Percentiles rank a stretch among this genome's conserved stretches.
Conservation (phyloP, 352 stramenopile species). For the Globisporangium apiculatum region DNA sequence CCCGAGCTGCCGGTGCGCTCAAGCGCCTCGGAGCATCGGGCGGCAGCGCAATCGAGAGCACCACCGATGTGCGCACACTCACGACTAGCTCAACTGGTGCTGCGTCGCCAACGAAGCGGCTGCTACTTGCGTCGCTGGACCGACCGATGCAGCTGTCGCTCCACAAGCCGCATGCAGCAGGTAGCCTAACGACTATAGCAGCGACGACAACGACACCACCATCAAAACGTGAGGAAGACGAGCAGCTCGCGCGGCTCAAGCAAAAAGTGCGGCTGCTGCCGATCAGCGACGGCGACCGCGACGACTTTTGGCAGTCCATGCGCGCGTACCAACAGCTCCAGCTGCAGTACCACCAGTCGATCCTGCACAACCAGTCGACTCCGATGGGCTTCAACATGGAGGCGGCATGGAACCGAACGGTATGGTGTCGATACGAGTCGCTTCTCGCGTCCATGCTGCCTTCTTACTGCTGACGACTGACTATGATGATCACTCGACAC, state of each 20-base stretch:
- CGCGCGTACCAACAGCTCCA: slow-evolving; percentile 34
- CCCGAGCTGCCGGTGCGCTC: not conserved
- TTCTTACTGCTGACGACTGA: no score
- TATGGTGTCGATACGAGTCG: slow-evolving; percentile 4
- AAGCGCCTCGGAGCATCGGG: slow-evolving; percentile 1
- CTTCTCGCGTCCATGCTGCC: no score
- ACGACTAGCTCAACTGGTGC: not conserved
- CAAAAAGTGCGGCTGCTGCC: slow-evolving; percentile 32
- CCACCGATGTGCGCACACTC: not conserved
- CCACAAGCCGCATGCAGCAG: not conserved
- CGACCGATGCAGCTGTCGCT: not conserved
- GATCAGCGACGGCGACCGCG: slow-evolving; percentile 28
- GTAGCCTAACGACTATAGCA: no score
- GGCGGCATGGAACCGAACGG: slow-evolving; percentile 42
- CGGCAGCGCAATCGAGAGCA: slow-evolving; percentile 1
- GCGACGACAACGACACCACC: no score
- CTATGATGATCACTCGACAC: not conserved
- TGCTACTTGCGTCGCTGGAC: slow-evolving; percentile 2
- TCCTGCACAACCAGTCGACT: slow-evolving; percentile 26
- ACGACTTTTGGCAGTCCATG: slow-evolving; percentile 39
- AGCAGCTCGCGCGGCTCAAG: slow-evolving; percentile 41
- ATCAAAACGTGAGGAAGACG: slow-evolving; percentile 11
- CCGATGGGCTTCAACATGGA: slow-evolving; percentile 54
- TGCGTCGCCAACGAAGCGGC: slow-evolving; percentile 2
- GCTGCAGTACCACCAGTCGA: slow-evolving; percentile 20